Conservation (phyloP, 805 yeast species). For the Zygosaccharomyces bailii region DNA sequence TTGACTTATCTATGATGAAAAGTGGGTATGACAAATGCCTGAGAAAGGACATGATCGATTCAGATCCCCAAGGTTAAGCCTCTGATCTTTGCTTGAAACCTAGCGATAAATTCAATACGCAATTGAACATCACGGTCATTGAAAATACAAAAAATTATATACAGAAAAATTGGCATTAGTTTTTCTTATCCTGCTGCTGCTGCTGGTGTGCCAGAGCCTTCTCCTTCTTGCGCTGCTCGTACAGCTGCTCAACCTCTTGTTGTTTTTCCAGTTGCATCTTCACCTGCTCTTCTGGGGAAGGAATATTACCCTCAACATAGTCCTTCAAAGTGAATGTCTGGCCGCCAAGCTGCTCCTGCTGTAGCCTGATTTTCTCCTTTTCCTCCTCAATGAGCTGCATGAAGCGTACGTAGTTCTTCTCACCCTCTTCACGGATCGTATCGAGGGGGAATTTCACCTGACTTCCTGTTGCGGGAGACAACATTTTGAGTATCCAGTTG, state of each 20-base stretch:
- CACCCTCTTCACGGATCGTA: constrained; percentile 86
- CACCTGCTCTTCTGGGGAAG: constrained; percentile 64
- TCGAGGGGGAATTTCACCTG: constrained; percentile 64
- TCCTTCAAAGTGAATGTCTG: constrained; percentile 83
- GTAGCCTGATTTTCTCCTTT: constrained; percentile 55
- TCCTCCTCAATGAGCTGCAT: constrained; percentile 82
- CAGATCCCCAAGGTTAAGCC: too few species aligned
- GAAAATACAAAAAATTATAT: constrained; percentile 4
- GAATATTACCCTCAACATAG: constrained; percentile 77
- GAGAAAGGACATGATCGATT: too few species aligned
- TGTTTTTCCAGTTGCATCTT: constrained; percentile 42
- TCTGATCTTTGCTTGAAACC: too few species aligned
- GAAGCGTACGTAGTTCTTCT: constrained; percentile 79
- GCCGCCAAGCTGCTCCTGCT: constrained; percentile 76
- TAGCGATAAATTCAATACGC: background rate
- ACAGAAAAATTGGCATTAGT: constrained; percentile 9
- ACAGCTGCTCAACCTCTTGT: constrained; percentile 38
- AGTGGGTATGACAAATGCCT: too few species aligned
- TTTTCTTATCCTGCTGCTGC: constrained; percentile 11
- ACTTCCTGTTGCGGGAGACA: constrained; percentile 43
- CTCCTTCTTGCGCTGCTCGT: constrained; percentile 30
- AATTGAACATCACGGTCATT: constrained; percentile 1
- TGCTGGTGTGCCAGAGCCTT: constrained; percentile 11
- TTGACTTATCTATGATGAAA: too few species aligned
- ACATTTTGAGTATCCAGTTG: constrained; percentile 54